Base-by-base conservation (phyloP, 495 filamentous ascomycete species). In the Podospora pseudopauciseta region DNA sequence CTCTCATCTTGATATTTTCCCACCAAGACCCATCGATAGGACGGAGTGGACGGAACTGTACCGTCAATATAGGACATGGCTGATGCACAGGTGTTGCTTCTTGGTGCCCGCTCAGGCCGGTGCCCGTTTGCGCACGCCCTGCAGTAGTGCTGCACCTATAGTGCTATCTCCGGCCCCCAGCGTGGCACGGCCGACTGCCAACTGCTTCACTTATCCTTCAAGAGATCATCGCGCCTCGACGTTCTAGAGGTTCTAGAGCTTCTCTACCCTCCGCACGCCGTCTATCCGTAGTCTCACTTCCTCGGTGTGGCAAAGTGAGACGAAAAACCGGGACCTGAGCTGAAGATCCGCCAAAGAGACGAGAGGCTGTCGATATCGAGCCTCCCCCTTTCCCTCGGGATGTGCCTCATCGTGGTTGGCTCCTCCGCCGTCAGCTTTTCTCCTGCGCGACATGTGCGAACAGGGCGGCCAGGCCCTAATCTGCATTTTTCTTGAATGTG, bases 401-500 rank as follows among this genome's bases (percentile, higher is more conserved):
- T 61, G 27, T 32, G 59, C 59, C 58, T 28, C 58, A 60, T 11
- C 58, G 19, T 60, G 58, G 58, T 60, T 60, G 58, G 58, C 58
- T 60, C 58, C 27, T 7, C 23, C 23, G 58, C n/a, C n/a, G 18
- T 60, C 58, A 60, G 19, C 58, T 26, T 15, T 27, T 20, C 5
- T 32, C 28, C 59, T 61, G 59, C 59, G 28, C 27, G 59, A 61
- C 59, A 28, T 61, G 55, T 58, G 19, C 55, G 55, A 58, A 26
- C 55, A 58, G 55, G 55, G 55, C 11, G 55, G 55, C 55, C 55
- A 1, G 55, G 55, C 55, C 55, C 55, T 58, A 58, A 58, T 56
- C 62, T 54, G 58, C 67, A 23, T 57, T 20, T 7, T 30, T 58
- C 63, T 57, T 56, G 44, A 63, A 1, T 69, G 67, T 69, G 67